A percentile compares a stretch with the other conserved stretches of the same genome.
These are phyloP conservation scores for Syzygium malaccense DNA, from an alignment of 441 rosid species.

Conservation along the genomic window DNA sequence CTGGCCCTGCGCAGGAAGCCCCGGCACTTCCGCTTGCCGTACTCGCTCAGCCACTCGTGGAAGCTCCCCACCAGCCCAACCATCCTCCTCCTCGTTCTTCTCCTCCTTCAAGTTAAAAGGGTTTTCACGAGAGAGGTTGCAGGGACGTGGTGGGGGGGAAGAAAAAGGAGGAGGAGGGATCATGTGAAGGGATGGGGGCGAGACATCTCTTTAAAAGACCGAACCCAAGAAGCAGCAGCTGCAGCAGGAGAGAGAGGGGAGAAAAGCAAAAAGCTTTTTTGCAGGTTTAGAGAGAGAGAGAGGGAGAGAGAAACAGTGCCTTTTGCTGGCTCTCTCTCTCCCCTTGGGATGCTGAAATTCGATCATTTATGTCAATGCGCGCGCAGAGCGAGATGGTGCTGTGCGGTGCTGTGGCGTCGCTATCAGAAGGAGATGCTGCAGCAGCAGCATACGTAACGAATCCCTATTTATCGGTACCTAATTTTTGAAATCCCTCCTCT, in stretches of 20 bases:
- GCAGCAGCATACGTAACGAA: neutral
- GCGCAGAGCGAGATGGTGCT: neutral
- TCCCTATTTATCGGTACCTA: neutral
- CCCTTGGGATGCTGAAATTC: neutral
- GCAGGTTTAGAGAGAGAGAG: neutral
- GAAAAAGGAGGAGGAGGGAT: neutral
- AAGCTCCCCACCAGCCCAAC: slow-evolving; percentile 26
- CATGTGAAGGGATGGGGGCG: neutral
- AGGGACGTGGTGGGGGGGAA: neutral
- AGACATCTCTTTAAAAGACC: neutral
- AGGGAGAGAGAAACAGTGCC: neutral
- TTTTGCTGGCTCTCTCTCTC: neutral
- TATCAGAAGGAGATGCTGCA: slow-evolving; percentile 9
- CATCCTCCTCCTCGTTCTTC: neutral
- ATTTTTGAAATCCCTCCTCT: neutral
- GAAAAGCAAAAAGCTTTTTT: neutral
- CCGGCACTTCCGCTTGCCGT: slow-evolving; percentile 38
- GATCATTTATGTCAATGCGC: neutral
- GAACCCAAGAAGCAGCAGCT: neutral
- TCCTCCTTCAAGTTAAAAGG: neutral
- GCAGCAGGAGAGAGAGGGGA: neutral
- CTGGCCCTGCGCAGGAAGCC: slow-evolving; percentile 44
- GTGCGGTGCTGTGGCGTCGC: slow-evolving; percentile 21
- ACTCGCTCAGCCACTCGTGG: slow-evolving; percentile 22
- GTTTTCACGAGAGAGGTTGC: neutral